Conservation (phyloP, 169 alveolate genomes). For the Theileria parva region DNA sequence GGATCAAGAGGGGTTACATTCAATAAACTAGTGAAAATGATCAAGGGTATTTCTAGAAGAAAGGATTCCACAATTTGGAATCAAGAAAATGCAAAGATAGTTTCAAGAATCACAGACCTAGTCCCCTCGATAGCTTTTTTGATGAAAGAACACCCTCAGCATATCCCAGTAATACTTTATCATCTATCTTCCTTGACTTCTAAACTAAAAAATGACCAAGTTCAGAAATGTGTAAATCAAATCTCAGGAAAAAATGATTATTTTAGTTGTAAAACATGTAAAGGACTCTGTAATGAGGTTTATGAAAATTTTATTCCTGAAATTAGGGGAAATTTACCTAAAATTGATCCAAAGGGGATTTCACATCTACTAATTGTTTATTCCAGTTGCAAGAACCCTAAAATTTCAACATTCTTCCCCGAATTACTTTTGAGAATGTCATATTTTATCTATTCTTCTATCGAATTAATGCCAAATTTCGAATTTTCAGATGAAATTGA, state of each 20-base stretch:
- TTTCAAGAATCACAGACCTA: neutral
- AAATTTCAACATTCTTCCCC: neutral
- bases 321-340: constrained; percentile 5
- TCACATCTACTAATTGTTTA: constrained; percentile 35
- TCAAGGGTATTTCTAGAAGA: constrained; percentile 10
- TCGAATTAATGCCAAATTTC: neutral
- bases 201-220: neutral
- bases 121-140: neutral
- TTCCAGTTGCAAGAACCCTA: constrained; percentile 39
- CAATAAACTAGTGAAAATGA: constrained; percentile 1
- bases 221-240: neutral
- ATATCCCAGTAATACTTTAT: constrained; percentile 36
- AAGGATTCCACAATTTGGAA: neutral
- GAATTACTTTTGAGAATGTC: constrained; percentile 13
- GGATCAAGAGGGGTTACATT: neutral
- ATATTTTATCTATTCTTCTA: constrained; percentile 6
- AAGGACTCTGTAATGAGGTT: constrained; percentile 44
- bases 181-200: constrained; percentile 30
- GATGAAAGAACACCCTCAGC: constrained; percentile 36
- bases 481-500: neutral
- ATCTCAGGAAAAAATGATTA: neutral
- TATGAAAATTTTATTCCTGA: constrained; percentile 13
- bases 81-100: neutral
- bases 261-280: constrained; percentile 43
- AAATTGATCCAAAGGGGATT: constrained; percentile 56